phyloP scores from a whole-genome alignment of 2,329 filamentous ascomycete species.

The Ophioceras dolichostomum region DNA sequence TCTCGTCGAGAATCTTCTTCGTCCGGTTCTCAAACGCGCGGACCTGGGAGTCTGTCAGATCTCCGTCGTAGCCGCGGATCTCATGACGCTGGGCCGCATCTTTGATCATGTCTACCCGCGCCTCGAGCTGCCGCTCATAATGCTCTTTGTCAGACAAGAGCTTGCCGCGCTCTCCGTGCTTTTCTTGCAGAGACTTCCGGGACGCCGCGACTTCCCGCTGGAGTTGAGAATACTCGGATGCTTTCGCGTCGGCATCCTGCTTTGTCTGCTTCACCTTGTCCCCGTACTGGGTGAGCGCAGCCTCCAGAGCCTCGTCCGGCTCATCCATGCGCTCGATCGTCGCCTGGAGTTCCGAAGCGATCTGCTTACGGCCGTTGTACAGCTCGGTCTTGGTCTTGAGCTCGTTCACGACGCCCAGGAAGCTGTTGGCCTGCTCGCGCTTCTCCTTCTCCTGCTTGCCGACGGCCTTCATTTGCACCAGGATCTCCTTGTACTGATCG shows the following conservation, averaged over 20 bases:
- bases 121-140: constrained; percentile 66
- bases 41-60: constrained; percentile 62
- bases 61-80: constrained; percentile 74
- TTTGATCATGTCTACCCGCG: constrained; percentile 62
- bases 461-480: constrained; percentile 39
- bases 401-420: constrained; percentile 60
- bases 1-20: constrained; percentile 62
- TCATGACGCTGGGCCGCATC: constrained; percentile 65
- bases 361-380: constrained; percentile 56
- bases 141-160: constrained; percentile 78
- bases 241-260: constrained; percentile 50
- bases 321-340: constrained; percentile 70
- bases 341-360: constrained; percentile 54
- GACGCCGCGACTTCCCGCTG: constrained; percentile 31
- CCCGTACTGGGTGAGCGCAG: constrained; percentile 65
- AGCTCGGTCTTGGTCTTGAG: constrained; percentile 68
- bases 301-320: constrained; percentile 62
- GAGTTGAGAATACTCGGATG: constrained; percentile 54
- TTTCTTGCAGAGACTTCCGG: constrained; percentile 34
- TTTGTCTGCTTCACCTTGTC: constrained; percentile 56
- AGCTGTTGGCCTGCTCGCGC: constrained; percentile 61
- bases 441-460: constrained; percentile 46
- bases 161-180: constrained; percentile 58
- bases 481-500: constrained; percentile 26
- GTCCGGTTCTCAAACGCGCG: constrained; percentile 68